A percentile compares a stretch with the other conserved stretches of the same genome.
Conservation (phyloP, 352 stramenopile species). For the Globisporangium camurandrum region DNA sequence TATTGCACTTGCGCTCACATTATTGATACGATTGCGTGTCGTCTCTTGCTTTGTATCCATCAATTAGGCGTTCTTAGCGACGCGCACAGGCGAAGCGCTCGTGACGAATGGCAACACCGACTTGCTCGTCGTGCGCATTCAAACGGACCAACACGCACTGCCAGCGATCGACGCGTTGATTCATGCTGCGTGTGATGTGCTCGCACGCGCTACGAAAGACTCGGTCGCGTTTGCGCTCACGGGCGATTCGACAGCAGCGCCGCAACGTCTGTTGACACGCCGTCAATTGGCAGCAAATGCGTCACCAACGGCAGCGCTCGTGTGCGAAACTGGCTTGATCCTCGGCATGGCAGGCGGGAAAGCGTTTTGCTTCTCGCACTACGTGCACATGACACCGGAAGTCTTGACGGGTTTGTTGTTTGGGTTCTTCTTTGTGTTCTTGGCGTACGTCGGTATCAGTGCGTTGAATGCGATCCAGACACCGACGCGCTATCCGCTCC, state of each 20-base stretch:
- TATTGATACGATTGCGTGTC: too few relatives aligned
- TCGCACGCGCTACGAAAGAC: conserved; percentile 24
- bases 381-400: conserved; percentile 74
- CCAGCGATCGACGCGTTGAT: conserved; percentile 39
- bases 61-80: conserved; percentile 10
- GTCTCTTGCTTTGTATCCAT: too few relatives aligned
- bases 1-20: neutral
- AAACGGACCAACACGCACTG: conserved; percentile 17
- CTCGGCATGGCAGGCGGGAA: conserved; percentile 48
- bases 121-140: conserved; percentile 55
- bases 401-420: conserved; percentile 70
- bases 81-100: conserved; percentile 18
- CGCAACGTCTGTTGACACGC: conserved; percentile 17
- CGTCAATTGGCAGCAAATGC: conserved; percentile 28
- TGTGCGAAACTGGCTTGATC: conserved; percentile 59
- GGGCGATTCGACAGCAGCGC: conserved; percentile 28
- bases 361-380: conserved; percentile 83
- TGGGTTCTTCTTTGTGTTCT: conserved; percentile 72
- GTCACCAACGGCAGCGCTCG: conserved; percentile 19
- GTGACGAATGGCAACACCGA: conserved; percentile 49
- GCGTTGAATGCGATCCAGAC: conserved; percentile 76
- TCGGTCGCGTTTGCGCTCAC: conserved; percentile 61
- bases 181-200: conserved; percentile 21
- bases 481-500: conserved; percentile 55
- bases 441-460: conserved; percentile 63